Base-by-base conservation (phyloP, 192 early-diverging fungal genomes). In the Umbelopsis sp. region DNA sequence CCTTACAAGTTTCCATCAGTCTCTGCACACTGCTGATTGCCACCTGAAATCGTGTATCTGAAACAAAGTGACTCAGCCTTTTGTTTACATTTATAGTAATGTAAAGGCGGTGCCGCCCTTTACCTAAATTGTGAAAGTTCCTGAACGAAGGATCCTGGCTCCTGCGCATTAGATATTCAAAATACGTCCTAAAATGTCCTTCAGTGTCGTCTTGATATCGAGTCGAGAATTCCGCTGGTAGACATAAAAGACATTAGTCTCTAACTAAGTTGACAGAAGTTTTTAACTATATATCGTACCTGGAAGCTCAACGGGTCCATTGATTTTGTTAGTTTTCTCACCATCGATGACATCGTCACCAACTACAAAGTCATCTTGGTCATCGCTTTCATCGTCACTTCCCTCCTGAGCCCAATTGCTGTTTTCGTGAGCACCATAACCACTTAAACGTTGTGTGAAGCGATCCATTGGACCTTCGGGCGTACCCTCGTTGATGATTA, bases 31-130 rank as follows among this genome's bases (percentile, higher is more conserved):
- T 30, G 55, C 13, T 61, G 55, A 61, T 61, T 11, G 55, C 55
- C 13, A 61, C 55, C 25, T 61, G 27, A 30, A 61, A 61, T 30
- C 55, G 55, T 18, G 55, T 61, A 61, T 61, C 55, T 61, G 55
- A 61, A 61, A 61, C 55, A 61, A 27, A 30, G 16, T 16, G 16
- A 11, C 15, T 61, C 27, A 35, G 37, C 10, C 37, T 41, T 41
- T 41, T 41, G 10, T 41, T 41, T 41, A 41, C 37, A 6, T 37
- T 37, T 41, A 41, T 10, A 41, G 37, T 41, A 41, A 9, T 6
- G 37, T 41, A 41, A 9, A 41, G 37, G 0, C 37, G 10, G 37
- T 41, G 37, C 37, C 37, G 10, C 37, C 10, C 16, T 13, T 61
- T 61, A 61, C 55, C 55, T 35, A 61, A 18, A 61, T 35, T 61